These are phyloP conservation scores for Platismatia glauca DNA, from an alignment of 495 filamentous ascomycete species.

Conservation along the genomic window DNA sequence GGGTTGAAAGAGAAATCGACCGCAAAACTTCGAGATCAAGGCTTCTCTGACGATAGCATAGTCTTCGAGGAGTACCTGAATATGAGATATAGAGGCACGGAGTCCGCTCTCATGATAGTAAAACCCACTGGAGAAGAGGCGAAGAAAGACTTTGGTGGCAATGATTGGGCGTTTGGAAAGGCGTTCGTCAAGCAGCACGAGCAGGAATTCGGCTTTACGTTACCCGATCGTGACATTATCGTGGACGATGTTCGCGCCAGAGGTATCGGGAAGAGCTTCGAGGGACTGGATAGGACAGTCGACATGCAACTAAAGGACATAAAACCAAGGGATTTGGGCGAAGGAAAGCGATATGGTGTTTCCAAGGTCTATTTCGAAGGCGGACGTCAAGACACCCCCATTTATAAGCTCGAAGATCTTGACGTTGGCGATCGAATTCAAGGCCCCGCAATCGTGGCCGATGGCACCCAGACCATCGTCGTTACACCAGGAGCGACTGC, in stretches of 20 bases:
- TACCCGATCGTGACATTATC: constrained; percentile 82
- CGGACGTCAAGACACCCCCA: constrained; percentile 66
- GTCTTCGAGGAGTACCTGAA: constrained; percentile 84
- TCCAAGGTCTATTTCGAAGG: constrained; percentile 50
- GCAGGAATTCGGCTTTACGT: constrained; percentile 89
- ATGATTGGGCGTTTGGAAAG: constrained; percentile 70
- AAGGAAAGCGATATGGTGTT: constrained; percentile 27
- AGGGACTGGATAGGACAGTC: constrained; percentile 67
- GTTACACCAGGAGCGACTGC: constrained; percentile 72
- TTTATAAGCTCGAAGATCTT: constrained; percentile 77
- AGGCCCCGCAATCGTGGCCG: constrained; percentile 86
- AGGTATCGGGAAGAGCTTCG: constrained; percentile 81
- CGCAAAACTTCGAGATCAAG: constrained; percentile 57
- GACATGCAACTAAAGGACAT: constrained; percentile 67
- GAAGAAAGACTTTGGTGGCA: constrained; percentile 47
- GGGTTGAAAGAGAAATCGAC: constrained; percentile 54
- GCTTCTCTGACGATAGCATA: constrained; percentile 61
- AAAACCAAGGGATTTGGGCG: constrained; percentile 29
- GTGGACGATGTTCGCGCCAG: constrained; percentile 86
- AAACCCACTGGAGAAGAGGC: constrained; percentile 49
- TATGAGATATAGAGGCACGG: constrained; percentile 79
- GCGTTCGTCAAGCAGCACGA: constrained; percentile 82
- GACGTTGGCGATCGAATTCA: constrained; percentile 64
- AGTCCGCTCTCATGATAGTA: constrained; percentile 79
- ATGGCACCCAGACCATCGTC: constrained; percentile 93